These are phyloP conservation scores for Penicillium capsulatum DNA, from an alignment of 2,329 filamentous ascomycete species.

Conservation along the genomic window DNA sequence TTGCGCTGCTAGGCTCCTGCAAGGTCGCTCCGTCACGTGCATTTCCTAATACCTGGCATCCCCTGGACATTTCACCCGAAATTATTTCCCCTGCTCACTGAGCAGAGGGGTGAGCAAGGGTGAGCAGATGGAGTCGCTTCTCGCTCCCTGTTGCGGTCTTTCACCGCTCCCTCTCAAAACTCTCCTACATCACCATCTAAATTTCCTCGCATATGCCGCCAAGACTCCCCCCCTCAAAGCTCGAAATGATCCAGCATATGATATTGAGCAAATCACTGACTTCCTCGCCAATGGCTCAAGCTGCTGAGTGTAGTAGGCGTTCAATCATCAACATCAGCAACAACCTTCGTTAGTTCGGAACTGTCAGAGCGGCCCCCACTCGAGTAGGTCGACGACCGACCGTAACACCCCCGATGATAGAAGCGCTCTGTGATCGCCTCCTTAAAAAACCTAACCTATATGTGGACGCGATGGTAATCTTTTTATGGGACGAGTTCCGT, in stretches of 20 bases:
- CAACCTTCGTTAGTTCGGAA: too few relatives aligned
- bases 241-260: constrained; percentile 15
- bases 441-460: too few relatives aligned
- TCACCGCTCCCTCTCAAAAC: not conserved
- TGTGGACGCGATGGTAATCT: too few relatives aligned
- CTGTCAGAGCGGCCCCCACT: too few relatives aligned
- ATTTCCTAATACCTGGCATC: constrained; percentile 8
- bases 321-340: too few relatives aligned
- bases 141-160: not conserved
- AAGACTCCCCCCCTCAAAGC: constrained; percentile 10
- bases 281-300: constrained; percentile 12
- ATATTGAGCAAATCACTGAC: constrained; percentile 15
- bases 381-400: too few relatives aligned
- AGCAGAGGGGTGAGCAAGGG: constrained; percentile 7
- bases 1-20: constrained; percentile 1
- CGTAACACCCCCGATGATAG: too few relatives aligned
- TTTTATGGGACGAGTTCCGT: too few relatives aligned
- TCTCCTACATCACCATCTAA: not conserved
- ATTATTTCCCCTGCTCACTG: constrained; percentile 6
- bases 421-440: too few relatives aligned
- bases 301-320: constrained; percentile 14
- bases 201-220: constrained; percentile 8
- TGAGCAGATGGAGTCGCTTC: constrained; percentile 6
- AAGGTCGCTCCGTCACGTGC: constrained; percentile 4
- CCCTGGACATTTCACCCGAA: constrained; percentile 5